A percentile compares a stretch with the other conserved stretches of the same genome.
Conservation (phyloP, 2,329 filamentous ascomycete genomes). For the Paraphoma chrysanthemicola region DNA sequence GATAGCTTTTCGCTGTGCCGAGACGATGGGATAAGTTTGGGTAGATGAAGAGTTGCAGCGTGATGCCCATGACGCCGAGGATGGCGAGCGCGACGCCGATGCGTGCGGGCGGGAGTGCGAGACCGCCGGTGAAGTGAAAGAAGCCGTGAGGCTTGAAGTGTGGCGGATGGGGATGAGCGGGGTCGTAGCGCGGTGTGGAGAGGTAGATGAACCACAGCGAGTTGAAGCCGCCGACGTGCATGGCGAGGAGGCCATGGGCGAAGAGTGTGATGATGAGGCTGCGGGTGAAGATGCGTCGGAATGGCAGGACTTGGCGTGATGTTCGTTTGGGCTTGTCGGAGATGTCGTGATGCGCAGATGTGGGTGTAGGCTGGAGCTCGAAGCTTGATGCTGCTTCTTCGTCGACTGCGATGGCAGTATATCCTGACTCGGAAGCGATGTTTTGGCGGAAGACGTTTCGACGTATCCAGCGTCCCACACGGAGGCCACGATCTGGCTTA, state of each 20-base stretch:
- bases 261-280: constrained; percentile 54
- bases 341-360: constrained; percentile 15
- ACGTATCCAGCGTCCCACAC: constrained; percentile 48
- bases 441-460: constrained; percentile 41
- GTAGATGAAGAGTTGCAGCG: constrained; percentile 55
- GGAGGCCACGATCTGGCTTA: constrained; percentile 50
- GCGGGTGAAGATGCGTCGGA: constrained; percentile 55
- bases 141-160: constrained; percentile 47
- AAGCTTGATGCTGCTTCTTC: constrained; percentile 32
- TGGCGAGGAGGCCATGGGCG: constrained; percentile 54
- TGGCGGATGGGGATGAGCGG: constrained; percentile 40
- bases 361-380: constrained; percentile 41
- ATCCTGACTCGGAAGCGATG: constrained; percentile 29
- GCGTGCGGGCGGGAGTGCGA: constrained; percentile 54
- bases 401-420: constrained; percentile 37
- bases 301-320: constrained; percentile 48
- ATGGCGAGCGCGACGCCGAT: constrained; percentile 58
- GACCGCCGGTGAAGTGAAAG: constrained; percentile 57
- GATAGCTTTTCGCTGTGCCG: constrained; percentile 51
- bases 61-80: constrained; percentile 56
- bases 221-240: constrained; percentile 59
- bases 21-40: constrained; percentile 51
- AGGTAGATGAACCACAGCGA: constrained; percentile 59
- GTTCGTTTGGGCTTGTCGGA: constrained; percentile 17
- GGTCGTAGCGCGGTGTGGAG: constrained; percentile 53